Percentiles rank a stretch among this genome's conserved stretches.
phyloP scores from a whole-genome alignment of 2,329 filamentous ascomycete species.

The Stemphylium vesicarium region DNA sequence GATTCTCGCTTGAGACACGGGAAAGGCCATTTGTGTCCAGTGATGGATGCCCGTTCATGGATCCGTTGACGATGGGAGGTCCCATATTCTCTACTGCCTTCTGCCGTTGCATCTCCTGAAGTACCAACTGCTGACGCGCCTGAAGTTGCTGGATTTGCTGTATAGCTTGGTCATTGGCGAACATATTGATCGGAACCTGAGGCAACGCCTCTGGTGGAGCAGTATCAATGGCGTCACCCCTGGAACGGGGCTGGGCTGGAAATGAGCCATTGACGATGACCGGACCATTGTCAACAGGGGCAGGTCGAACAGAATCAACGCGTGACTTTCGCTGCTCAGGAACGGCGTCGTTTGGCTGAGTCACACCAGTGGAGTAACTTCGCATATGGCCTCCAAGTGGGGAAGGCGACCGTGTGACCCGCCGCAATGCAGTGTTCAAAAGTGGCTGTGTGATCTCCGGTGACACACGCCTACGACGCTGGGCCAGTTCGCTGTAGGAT shows the following conservation, averaged over 20 bases:
- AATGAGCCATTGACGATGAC: constrained; percentile 52
- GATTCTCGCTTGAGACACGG: constrained; percentile 31
- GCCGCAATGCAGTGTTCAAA: constrained; percentile 44
- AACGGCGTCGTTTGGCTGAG: constrained; percentile 16
- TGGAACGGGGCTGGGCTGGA: constrained; percentile 33
- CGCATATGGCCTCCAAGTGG: constrained; percentile 53
- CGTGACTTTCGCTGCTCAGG: constrained; percentile 35
- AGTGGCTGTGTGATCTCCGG: constrained; percentile 51
- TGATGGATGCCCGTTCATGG: constrained; percentile 22
- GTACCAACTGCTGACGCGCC: constrained; percentile 39
- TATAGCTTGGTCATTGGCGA: constrained; percentile 29
- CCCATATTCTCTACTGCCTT: constrained; percentile 30
- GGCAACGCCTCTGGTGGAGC: constrained; percentile 27
- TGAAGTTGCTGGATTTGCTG: constrained; percentile 37
- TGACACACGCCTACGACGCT: constrained; percentile 51
- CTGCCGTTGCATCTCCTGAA: constrained; percentile 44
- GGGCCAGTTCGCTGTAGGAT: constrained; percentile 50
- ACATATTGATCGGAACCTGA: constrained; percentile 31
- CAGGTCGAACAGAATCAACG: constrained; percentile 35
- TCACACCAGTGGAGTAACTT: constrained; percentile 46
- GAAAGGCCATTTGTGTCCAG: constrained; percentile 30
- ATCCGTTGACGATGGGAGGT: constrained; percentile 36
- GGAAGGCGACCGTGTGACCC: constrained; percentile 55
- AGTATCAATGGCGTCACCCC: constrained; percentile 36
- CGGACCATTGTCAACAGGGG: constrained; percentile 38